Percentiles rank a stretch among this genome's conserved stretches.
Evolutionary conservation across 1,284 basidiomycete species (phyloP).

Genomic region (Fereydounia khargensis): DNA sequence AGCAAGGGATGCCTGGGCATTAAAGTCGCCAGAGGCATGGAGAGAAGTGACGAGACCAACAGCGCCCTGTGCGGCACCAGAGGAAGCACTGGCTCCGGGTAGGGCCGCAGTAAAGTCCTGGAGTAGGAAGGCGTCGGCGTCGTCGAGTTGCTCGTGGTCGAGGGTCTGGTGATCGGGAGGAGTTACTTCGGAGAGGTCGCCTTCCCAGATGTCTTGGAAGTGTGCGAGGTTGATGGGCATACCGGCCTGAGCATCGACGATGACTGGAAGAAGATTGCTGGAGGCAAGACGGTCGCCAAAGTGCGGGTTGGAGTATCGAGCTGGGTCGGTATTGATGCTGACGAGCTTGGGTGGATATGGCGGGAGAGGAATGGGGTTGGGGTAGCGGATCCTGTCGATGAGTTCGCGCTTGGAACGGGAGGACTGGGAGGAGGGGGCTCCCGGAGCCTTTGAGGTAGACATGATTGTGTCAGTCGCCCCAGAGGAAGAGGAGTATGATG

Average conservation of each 20-base stretch:
- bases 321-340: slow-evolving; percentile 35
- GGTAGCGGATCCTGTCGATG: slow-evolving; percentile 54
- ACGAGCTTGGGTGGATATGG: slow-evolving; percentile 55
- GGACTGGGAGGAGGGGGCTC: slow-evolving; percentile 7
- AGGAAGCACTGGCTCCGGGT: slow-evolving; percentile 9
- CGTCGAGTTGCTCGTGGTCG: slow-evolving; percentile 29
- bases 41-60: slow-evolving; percentile 24
- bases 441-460: too few species aligned
- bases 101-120: slow-evolving; percentile 37
- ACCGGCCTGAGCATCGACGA: slow-evolving; percentile 52
- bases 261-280: slow-evolving; percentile 43
- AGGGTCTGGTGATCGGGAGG: slow-evolving; percentile 10
- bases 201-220: slow-evolving; percentile 50
- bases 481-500: too few species aligned
- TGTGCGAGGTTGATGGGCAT: slow-evolving; percentile 52
- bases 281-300: slow-evolving; percentile 47
- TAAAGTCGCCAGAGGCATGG: slow-evolving; percentile 17
- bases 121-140: slow-evolving; percentile 50
- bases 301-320: slow-evolving; percentile 47
- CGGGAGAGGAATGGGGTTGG: slow-evolving; percentile 55
- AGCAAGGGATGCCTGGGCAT: slow-evolving; percentile 12
- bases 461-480: too few species aligned
- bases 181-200: slow-evolving; percentile 24
- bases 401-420: slow-evolving; percentile 39
- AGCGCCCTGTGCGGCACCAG: slow-evolving; percentile 7